Conservation (phyloP, 2,329 filamentous ascomycete species). For the Cryphonectria japonica region DNA sequence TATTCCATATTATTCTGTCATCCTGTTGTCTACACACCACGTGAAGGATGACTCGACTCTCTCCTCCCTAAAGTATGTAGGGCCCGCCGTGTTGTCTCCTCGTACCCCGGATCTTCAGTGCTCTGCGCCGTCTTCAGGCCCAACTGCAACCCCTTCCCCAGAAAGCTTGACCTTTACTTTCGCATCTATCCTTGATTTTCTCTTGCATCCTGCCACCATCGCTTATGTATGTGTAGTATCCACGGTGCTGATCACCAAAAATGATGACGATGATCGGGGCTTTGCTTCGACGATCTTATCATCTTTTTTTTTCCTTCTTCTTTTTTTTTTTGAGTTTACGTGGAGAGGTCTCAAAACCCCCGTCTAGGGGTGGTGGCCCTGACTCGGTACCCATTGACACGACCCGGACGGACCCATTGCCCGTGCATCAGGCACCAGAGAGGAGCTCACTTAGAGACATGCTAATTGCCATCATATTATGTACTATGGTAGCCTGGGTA, state of each 20-base stretch:
- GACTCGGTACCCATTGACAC: constrained; percentile 2
- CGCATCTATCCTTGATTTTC: neutral
- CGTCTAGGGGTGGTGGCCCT: neutral
- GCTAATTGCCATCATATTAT: too few species aligned
- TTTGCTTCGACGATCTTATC: neutral
- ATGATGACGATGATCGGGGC: neutral
- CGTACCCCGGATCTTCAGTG: neutral
- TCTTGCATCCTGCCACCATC: neutral
- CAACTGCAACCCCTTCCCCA: neutral
- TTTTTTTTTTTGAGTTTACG: neutral
- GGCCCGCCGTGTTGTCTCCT: neutral
- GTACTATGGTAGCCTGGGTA: too few species aligned
- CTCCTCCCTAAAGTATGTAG: neutral
- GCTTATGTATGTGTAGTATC: neutral
- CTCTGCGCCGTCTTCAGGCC: neutral
- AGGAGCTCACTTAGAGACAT: neutral
- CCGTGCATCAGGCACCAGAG: neutral
- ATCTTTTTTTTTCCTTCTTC: neutral
- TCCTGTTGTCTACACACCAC: neutral
- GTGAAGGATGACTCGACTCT: neutral
- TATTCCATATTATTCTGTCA: neutral
- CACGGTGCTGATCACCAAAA: neutral
- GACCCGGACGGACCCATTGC: neutral
- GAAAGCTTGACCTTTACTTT: neutral
- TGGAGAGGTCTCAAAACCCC: constrained; percentile 2